phyloP scores from a whole-genome alignment of 192 early-diverging fungal species.

The Diversispora eburnea region DNA sequence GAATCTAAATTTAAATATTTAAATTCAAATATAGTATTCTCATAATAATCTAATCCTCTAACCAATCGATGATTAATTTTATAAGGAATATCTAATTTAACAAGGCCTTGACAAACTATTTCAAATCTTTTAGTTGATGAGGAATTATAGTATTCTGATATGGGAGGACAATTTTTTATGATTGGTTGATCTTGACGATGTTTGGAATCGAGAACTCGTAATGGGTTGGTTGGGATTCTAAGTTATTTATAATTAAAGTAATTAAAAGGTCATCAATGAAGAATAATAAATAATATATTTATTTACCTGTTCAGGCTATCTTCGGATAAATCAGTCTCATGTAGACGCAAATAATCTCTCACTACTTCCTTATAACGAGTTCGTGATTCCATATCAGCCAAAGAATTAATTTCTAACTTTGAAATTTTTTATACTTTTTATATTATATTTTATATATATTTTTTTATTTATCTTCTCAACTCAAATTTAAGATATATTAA shows the following conservation, averaged over 20 bases:
- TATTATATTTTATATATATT: not conserved
- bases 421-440: not conserved
- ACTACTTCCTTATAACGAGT: conserved; percentile 43
- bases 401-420: conserved; percentile 45
- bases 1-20: conserved; percentile 33
- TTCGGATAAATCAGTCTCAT: conserved; percentile 40
- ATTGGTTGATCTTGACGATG: conserved; percentile 46
- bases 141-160: conserved; percentile 41
- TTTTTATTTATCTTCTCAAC: not conserved
- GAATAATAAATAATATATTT: not conserved
- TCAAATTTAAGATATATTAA: not conserved
- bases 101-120: conserved; percentile 42
- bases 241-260: not conserved
- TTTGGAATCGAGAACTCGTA: conserved; percentile 65
- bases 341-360: conserved; percentile 42
- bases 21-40: conserved; percentile 67
- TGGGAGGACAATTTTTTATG: conserved; percentile 38
- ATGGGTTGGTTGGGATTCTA: conserved; percentile 54
- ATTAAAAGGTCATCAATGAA: not conserved
- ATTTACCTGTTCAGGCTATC: conserved; percentile 48
- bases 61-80: conserved; percentile 51
- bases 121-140: conserved; percentile 44
- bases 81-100: conserved; percentile 48
- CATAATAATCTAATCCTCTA: conserved; percentile 68
- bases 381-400: conserved; percentile 42